Base-by-base conservation (phyloP, 768 basidiomycete species). In the Kondoa subrosea region DNA sequence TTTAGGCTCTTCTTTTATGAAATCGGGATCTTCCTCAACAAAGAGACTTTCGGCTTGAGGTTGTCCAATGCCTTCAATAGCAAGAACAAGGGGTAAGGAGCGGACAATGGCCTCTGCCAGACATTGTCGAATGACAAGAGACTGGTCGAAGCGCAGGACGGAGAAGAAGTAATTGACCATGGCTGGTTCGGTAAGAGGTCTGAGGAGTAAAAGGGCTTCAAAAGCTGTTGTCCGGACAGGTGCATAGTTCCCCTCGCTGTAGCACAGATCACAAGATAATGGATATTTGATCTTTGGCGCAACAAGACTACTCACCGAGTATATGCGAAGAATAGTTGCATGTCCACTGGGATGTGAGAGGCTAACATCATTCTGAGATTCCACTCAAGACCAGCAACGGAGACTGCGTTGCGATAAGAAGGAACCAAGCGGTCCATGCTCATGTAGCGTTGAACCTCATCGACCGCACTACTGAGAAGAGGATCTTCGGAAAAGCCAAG, bases 371-470 rank as follows among this genome's bases (percentile, higher is more conserved):
- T 79, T 65, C 88, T 80, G 76, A 89, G 81, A 74, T 89, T 84
- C 74, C 89, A 92, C 90, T 96, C 89, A 66, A 99, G 80, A 4
- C 85, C 86, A 29, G 95, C 89, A 62, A 88, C 82, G 0, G 95
- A 92, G 30, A 97, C 87, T 34, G 89, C 84, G 75, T 99, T 99
- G 73, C 93, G 91, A 61, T 85, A 85, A 0, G 92, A 93, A 8
- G 95, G 91, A 67, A 96, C 91, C 17, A 97, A 81, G 66, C 91
- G 82, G 77, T 99, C 95, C 85, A 95, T 90, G 74, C 85, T 89
- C 67, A 90, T 85, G 78, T 92, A 93, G 57, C 93, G 83, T 73
- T 91, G 88, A 33, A 96, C 83, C 75, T 93, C 90, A 25, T 85
- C 81, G 58, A 86, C 76, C 1, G 87, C 87, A 72, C 86, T 84